Evolutionary conservation across 2,329 filamentous ascomycete species (phyloP), one percentile per base, ranked within the genome.

Genomic region (Cladosporium cucumerinum): DNA sequence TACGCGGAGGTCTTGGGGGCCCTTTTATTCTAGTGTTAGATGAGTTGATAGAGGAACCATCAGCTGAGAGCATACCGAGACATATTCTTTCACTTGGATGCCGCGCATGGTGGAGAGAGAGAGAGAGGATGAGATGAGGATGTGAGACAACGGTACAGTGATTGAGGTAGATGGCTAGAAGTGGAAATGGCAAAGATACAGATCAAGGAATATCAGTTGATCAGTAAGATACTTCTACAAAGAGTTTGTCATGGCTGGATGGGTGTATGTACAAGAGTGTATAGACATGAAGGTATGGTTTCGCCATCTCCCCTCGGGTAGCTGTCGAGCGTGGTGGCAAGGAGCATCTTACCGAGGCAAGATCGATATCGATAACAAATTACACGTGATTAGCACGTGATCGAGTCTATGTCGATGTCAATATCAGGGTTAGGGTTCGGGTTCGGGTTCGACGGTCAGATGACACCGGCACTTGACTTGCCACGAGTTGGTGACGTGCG

Each of bases 1-100:
- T 69, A 96, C 89, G 67, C 82, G 85, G 77, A 98, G 91, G 74
- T 95, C 91, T 67, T 88, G 82, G 1, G 93, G 92, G 36, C 88
- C 88, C 90, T 95, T 67, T 51, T 4, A 21, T 1, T n/a, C 5
- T 0, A 11, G n/a, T 25, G 23, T 57, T 14, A 57, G 30, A 39
- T 14, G 30, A 1, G 14, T 12, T 16, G 0, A 10, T 39, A 11
- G 43, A 34, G 12, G 16, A 2, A 28, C 12, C 2, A 16, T 18
- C 28, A 26, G 58, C 21, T 25, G n/a, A 43, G 54, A 61, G 32
- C 69, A 64, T 69, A 68, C 63, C 26, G 59, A 69, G 57, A 71
- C 62, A 58, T 73, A 70, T 68, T 73, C 61, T 64, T 69, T 70
- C 39, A 75, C 67, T 65, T 74, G 73, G 36, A 75, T 91, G 72